These are phyloP conservation scores for Auriscalpium orientale DNA, from an alignment of 768 basidiomycete genomes.

Conservation along the genomic window DNA sequence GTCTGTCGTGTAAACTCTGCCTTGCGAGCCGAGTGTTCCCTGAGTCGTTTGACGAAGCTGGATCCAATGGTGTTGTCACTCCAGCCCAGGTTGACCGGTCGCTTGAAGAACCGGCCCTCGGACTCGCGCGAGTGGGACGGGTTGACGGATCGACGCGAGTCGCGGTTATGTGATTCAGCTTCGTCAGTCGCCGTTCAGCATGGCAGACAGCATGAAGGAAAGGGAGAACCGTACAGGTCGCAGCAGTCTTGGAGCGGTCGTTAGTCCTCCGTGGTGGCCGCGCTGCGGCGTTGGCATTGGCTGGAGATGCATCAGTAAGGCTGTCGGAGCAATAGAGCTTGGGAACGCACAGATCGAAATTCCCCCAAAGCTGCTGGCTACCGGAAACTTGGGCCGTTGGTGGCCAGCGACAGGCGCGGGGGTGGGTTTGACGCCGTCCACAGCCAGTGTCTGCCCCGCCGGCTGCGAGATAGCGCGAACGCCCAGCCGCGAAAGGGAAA, in stretches of 20 bases:
- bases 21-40: neutral
- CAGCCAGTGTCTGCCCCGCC: neutral
- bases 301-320: neutral
- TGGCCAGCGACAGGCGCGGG: neutral
- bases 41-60: neutral
- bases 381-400: neutral
- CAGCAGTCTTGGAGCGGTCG: neutral
- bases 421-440: neutral
- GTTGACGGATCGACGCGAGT: neutral
- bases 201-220: neutral
- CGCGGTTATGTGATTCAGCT: neutral
- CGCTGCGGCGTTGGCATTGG: conserved; percentile 1
- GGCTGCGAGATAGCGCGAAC: neutral
- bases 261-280: neutral
- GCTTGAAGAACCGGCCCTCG: neutral
- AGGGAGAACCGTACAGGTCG: neutral
- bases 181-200: neutral
- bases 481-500: neutral
- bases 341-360: conserved; percentile 9
- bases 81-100: conserved; percentile 1
- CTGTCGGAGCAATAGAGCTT: neutral
- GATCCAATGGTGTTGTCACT: neutral
- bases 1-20: too few relatives aligned
- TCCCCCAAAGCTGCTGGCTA: conserved; percentile 8
- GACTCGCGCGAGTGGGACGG: neutral